These are phyloP conservation scores for Ophiostoma sp. DNA, from an alignment of 2,329 filamentous ascomycete genomes.

Conservation along the genomic window DNA sequence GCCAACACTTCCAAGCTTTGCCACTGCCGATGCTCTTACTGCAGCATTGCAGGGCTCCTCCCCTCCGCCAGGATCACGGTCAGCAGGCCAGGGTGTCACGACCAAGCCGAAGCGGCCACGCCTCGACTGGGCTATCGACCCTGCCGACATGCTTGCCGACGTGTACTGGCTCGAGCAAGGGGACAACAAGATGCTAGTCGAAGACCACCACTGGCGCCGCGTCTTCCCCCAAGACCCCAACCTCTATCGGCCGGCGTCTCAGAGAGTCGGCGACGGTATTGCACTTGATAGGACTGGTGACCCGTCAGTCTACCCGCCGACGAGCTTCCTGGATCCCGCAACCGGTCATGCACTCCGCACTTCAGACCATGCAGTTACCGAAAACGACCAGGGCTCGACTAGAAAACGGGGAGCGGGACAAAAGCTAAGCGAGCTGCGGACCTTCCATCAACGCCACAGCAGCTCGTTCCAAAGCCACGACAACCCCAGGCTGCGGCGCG, in stretches of 20 bases:
- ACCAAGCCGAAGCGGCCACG: constrained; percentile 65
- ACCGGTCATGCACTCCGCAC: not conserved
- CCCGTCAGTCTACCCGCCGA: not conserved
- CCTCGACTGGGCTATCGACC: constrained; percentile 78
- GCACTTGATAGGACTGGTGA: not conserved
- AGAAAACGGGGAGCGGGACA: constrained; percentile 53
- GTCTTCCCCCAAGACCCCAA: constrained; percentile 54
- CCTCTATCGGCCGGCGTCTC: constrained; percentile 32
- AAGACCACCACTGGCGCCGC: constrained; percentile 69
- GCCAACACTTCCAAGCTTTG: constrained; percentile 43
- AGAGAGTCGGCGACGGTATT: not conserved
- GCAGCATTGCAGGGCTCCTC: constrained; percentile 39
- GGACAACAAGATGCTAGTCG: constrained; percentile 72
- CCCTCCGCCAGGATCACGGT: constrained; percentile 41
- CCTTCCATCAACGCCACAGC: constrained; percentile 51
- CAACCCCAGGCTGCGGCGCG: constrained; percentile 48
- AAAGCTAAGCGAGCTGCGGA: constrained; percentile 53
- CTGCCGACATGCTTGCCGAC: constrained; percentile 83
- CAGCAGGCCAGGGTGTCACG: constrained; percentile 5
- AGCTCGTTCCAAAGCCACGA: constrained; percentile 44
- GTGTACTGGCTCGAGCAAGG: constrained; percentile 83
- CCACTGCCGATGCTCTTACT: constrained; percentile 41
- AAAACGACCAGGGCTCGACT: constrained; percentile 44
- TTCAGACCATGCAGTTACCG: constrained; percentile 20
- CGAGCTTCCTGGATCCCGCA: not conserved